A percentile compares a stretch with the other conserved stretches of the same genome.
These are phyloP conservation scores for Asclepias syriaca DNA, from an alignment of 257 asterid species.

Conservation along the genomic window DNA sequence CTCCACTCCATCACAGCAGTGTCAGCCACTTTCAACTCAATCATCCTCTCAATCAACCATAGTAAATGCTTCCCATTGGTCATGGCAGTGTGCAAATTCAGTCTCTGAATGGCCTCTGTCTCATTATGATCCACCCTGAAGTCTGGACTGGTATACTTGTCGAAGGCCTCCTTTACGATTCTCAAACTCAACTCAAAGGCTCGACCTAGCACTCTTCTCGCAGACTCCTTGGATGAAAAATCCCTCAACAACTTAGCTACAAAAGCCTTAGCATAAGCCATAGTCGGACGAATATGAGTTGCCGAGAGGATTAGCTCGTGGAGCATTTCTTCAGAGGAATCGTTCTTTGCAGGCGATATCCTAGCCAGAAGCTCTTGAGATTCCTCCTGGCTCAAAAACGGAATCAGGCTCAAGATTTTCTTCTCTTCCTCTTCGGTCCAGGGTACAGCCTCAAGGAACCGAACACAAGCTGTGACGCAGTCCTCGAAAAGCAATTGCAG, in stretches of 20 bases:
- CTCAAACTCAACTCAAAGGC: constrained; percentile 64
- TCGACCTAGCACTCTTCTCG: constrained; percentile 61
- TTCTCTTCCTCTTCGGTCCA: constrained; percentile 93
- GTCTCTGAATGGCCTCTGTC: constrained; percentile 86
- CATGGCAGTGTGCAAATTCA: constrained; percentile 83
- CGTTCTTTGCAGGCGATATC: constrained; percentile 44
- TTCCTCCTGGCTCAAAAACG: constrained; percentile 55
- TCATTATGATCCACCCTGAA: constrained; percentile 81
- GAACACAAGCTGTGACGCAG: constrained; percentile 68
- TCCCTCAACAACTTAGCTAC: constrained; percentile 87
- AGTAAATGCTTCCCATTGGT: constrained; percentile 68
- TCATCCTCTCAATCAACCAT: constrained; percentile 97
- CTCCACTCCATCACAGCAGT: constrained; percentile 84
- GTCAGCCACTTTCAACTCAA: constrained; percentile 86
- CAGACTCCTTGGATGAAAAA: constrained; percentile 61
- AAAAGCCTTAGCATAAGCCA: constrained; percentile 78
- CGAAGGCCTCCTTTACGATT: constrained; percentile 75
- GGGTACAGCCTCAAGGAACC: constrained; percentile 86
- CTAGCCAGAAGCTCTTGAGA: constrained; percentile 64
- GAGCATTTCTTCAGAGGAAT: constrained; percentile 76
- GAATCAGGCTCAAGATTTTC: constrained; percentile 49
- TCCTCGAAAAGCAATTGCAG: constrained; percentile 82
- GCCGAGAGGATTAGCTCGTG: constrained; percentile 64
- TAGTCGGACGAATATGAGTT: constrained; percentile 58
- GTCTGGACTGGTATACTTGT: constrained; percentile 87